Percentiles rank a stretch among this genome's conserved stretches.
These are phyloP conservation scores for Phoenix dactylifera DNA, from an alignment of 176 grass and related monocot species.

Conservation along the genomic window DNA sequence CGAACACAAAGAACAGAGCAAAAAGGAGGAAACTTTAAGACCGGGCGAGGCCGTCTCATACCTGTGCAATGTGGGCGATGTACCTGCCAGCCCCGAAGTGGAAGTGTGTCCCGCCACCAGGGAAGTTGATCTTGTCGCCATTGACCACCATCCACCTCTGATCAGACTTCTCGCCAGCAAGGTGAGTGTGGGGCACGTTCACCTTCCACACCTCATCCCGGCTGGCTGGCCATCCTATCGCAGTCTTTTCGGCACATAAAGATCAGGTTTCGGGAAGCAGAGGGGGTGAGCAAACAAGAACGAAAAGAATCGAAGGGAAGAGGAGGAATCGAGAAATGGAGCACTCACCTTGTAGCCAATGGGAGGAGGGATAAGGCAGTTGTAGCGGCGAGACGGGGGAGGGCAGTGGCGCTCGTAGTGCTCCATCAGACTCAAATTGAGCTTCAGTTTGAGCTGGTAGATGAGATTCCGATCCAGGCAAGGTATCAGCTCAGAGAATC, in stretches of 20 bases:
- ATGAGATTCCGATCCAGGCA: constrained; percentile 57
- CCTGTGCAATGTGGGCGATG: constrained; percentile 60
- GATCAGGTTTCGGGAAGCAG: not conserved
- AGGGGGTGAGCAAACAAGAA: not conserved
- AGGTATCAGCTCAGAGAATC: constrained; percentile 65
- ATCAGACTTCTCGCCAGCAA: constrained; percentile 64
- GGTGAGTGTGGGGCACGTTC: constrained; percentile 68
- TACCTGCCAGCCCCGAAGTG: constrained; percentile 70
- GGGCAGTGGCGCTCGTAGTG: constrained; percentile 89
- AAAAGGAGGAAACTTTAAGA: constrained; percentile 1
- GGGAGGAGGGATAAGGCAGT: constrained; percentile 77
- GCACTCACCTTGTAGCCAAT: constrained; percentile 41
- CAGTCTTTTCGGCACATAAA: constrained; percentile 21
- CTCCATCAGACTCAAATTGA: constrained; percentile 70
- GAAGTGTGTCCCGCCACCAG: constrained; percentile 71
- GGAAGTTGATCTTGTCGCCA: constrained; percentile 69
- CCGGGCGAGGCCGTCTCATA: constrained; percentile 2
- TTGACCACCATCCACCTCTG: constrained; percentile 82
- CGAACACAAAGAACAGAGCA: constrained; percentile 1
- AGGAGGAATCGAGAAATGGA: no score
- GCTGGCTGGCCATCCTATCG: constrained; percentile 69
- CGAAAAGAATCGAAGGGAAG: not conserved
- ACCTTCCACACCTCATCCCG: constrained; percentile 64
- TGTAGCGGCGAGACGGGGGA: constrained; percentile 30
- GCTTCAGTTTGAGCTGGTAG: constrained; percentile 49